Evolutionary conservation across 2,329 filamentous ascomycete species (phyloP).

Genomic region (Colletotrichum nymphaeae): DNA sequence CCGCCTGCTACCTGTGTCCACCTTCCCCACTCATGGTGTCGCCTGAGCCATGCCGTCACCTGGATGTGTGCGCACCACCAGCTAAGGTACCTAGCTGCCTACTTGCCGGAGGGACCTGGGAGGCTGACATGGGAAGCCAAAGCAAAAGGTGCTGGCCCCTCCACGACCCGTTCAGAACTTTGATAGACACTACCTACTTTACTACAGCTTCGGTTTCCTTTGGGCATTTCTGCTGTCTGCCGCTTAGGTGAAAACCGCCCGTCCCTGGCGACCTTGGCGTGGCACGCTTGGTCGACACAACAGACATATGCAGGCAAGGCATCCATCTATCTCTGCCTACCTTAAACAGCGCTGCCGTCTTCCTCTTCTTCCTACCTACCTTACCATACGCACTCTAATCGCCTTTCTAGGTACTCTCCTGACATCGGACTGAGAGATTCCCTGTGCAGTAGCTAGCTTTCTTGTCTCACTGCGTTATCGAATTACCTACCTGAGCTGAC

Average conservation of each 20-base stretch:
- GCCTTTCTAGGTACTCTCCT: background rate
- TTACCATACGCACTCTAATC: background rate
- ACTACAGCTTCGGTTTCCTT: background rate
- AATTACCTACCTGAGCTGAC: background rate
- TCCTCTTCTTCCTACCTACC: background rate
- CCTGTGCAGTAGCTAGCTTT: background rate
- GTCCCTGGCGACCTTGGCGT: background rate
- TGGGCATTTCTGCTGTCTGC: background rate
- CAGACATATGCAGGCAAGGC: background rate
- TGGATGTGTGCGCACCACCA: background rate
- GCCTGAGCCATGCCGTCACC: constrained; percentile 1
- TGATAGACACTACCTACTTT: background rate
- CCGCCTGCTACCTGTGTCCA: constrained; percentile 19
- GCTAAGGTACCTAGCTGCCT: background rate
- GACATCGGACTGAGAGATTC: background rate
- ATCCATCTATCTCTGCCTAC: too few species aligned
- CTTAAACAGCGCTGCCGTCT: background rate
- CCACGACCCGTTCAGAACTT: background rate
- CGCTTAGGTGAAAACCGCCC: background rate
- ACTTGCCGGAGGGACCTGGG: background rate
- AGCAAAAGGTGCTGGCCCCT: background rate
- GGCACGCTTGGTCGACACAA: background rate
- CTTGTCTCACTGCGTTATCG: background rate
- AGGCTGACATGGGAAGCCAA: background rate
- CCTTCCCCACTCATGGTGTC: background rate